Percentiles rank a stretch among this genome's conserved stretches.
phyloP scores from a whole-genome alignment of 805 yeast genomes.

The Priceomyces carsonii region DNA sequence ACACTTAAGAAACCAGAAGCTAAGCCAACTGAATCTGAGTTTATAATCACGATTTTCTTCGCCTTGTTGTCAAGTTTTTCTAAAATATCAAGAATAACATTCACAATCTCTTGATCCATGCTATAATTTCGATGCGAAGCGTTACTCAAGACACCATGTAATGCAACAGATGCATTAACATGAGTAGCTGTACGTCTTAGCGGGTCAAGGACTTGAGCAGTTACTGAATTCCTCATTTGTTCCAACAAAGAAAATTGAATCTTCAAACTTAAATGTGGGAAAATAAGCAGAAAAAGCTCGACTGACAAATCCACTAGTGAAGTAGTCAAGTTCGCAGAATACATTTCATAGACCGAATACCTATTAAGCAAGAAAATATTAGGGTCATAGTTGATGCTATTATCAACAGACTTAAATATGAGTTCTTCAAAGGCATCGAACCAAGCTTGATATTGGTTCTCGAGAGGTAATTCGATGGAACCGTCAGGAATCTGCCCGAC shows the following conservation, averaged over 20 bases:
- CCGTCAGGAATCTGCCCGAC: constrained; percentile 11
- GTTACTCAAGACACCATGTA: constrained; percentile 50
- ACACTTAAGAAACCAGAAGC: constrained; percentile 28
- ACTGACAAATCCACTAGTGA: constrained; percentile 73
- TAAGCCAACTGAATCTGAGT: constrained; percentile 61
- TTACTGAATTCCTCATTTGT: constrained; percentile 58
- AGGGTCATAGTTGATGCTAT: constrained; percentile 37
- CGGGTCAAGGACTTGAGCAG: constrained; percentile 34
- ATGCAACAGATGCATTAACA: constrained; percentile 63
- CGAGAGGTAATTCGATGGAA: constrained; percentile 29
- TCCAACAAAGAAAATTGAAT: constrained; percentile 90
- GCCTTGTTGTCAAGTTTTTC: constrained; percentile 40
- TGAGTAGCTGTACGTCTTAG: constrained; percentile 48
- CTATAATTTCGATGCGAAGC: constrained; percentile 16
- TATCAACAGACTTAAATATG: constrained; percentile 20
- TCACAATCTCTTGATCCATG: constrained; percentile 37
- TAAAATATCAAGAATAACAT: constrained; percentile 51
- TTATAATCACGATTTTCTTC: constrained; percentile 43
- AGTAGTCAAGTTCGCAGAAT: constrained; percentile 29
- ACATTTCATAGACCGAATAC: constrained; percentile 25
- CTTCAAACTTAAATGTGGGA: constrained; percentile 70
- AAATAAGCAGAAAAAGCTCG: constrained; percentile 68
- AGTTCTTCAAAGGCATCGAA: constrained; percentile 29
- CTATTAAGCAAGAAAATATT: constrained; percentile 21
- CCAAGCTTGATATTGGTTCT: constrained; percentile 27